Base-by-base conservation (phyloP, 352 stramenopile species). In the Phytophthora brassicae region DNA sequence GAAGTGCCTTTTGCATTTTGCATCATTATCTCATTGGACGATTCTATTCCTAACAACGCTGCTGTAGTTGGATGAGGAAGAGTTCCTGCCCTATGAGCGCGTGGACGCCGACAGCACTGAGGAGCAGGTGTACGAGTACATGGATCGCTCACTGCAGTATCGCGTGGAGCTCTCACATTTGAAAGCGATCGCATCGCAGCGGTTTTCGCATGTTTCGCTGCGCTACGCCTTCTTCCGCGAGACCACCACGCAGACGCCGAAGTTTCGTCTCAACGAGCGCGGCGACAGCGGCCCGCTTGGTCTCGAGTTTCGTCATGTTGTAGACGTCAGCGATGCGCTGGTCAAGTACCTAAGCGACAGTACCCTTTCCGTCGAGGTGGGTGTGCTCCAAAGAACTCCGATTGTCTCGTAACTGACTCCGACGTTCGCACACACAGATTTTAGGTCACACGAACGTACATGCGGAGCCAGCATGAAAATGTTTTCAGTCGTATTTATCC, bases 121-220 rank as follows among this genome's bases (percentile, higher is more conserved):
- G 50, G 67, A 89, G 51, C 77, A 86, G 46, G 53, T 86, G 35
- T 61, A 69, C 39, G 77, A 85, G 39, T 79, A 64, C 29, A 77
- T 87, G 66, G 79, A 86, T 39, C 72, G 70, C 56, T 62, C 65
- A 6, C 56, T 88, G 20, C 73, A 83, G 56, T 88, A 79, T 28
- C 67, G 62, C 12, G 52, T 88, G 14, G 52, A 64, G 16, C 53
- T 88, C 8, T 46, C 49, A 7, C 36, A 23, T 6, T 52, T 81
- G 36, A 46, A 26, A 1, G 58, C 56, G 0, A 56, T 89, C n/a
- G 33, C 16, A 7, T 57, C 61, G 8, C 73, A 52, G 39, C 76
- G 74, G 22, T 72, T 79, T 55, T 70, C 75, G 41, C 66, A 68
- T 22, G 13, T 86, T 7, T 72, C 56, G n/a, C 44, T 81, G 35